These are phyloP conservation scores for Lasiodiplodia theobromae DNA, from an alignment of 2,329 filamentous ascomycete genomes.

Conservation along the genomic window DNA sequence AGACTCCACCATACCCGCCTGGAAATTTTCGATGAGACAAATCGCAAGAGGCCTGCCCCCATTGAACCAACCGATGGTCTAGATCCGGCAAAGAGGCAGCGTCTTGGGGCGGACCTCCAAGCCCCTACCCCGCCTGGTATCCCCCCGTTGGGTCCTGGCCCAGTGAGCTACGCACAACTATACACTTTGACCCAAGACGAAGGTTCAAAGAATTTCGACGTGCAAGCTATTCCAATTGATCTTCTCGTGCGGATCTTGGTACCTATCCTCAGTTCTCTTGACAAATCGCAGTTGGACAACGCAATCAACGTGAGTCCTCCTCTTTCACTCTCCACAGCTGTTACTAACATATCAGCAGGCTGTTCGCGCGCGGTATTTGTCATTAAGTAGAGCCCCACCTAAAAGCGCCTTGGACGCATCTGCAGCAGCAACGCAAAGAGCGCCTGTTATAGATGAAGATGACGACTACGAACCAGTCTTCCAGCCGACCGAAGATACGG, in stretches of 20 bases:
- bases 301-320: slow-evolving; percentile 71
- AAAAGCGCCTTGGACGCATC: slow-evolving; percentile 39
- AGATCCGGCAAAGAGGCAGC: slow-evolving; percentile 82
- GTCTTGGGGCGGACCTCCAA: slow-evolving; percentile 63
- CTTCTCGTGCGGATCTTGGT: slow-evolving; percentile 83
- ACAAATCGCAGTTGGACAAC: slow-evolving; percentile 71
- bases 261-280: slow-evolving; percentile 75
- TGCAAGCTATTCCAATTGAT: slow-evolving; percentile 76
- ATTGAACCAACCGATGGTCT: slow-evolving; percentile 74
- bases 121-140: slow-evolving; percentile 60
- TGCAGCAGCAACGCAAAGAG: slow-evolving; percentile 38
- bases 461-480: slow-evolving; percentile 95
- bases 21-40: slow-evolving; percentile 80
- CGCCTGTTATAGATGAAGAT: slow-evolving; percentile 71
- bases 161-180: slow-evolving; percentile 80
- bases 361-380: slow-evolving; percentile 52
- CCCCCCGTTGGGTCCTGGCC: slow-evolving; percentile 75
- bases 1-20: slow-evolving; percentile 78
- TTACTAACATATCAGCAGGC: slow-evolving; percentile 37
- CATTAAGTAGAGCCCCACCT: slow-evolving; percentile 43
- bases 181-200: slow-evolving; percentile 84
- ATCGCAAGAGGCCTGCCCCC: slow-evolving; percentile 77
- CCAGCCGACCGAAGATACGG: slow-evolving; percentile 75
- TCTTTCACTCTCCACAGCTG: not conserved
- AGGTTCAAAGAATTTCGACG: slow-evolving; percentile 80